Evolutionary conservation across 345 rosid genomes (phyloP), one percentile per base, ranked within the genome.

Genomic region (Rhodomyrtus tomentosa): DNA sequence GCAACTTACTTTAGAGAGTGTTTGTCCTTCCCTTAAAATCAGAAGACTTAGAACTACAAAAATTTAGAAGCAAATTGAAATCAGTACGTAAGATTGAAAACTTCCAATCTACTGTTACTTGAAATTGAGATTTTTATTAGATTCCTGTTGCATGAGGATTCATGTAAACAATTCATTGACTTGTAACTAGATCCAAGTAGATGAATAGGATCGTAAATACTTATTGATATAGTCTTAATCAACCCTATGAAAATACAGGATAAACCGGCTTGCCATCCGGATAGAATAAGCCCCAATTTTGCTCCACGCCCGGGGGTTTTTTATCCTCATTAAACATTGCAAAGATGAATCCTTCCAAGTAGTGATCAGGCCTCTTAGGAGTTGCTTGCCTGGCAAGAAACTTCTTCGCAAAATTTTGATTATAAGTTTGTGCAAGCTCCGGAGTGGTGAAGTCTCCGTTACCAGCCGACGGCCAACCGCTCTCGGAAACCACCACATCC

Each of bases 261-360:
- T 87, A 89, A 13, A 62, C 74, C 10, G 40, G 40, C 22, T 5
- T 32, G 15, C 22, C 40, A 62, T 62, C 3, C 6, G 53, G 53
- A 15, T 51, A 51, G 53, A 51, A 89, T 6, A 81, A 40, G 14
- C 90, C 91, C 82, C 89, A 89, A 80, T 85, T 80, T 42, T 83
- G 13, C 50, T 68, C 81, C 3, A 49, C 59, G 2, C 83, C 90
- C 11, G 56, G 80, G 13, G 81, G 22, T 50, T 81, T 87, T 29
- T 73, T 24, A 56, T 90, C 32, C 53, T 90, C 89, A 52, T 88
- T 83, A 82, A 88, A 89, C 87, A 87, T 87, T 15, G 80, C 85
- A 84, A 72, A 89, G 25, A 88, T 54, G 82, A 86, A 90, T 24
- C 25, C 42, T 3, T 86, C 86, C 72, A 88, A 29, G 10, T 12